Evolutionary conservation across 108 stramenopile genomes (phyloP).

Genomic region (Skeletonema costatum): DNA sequence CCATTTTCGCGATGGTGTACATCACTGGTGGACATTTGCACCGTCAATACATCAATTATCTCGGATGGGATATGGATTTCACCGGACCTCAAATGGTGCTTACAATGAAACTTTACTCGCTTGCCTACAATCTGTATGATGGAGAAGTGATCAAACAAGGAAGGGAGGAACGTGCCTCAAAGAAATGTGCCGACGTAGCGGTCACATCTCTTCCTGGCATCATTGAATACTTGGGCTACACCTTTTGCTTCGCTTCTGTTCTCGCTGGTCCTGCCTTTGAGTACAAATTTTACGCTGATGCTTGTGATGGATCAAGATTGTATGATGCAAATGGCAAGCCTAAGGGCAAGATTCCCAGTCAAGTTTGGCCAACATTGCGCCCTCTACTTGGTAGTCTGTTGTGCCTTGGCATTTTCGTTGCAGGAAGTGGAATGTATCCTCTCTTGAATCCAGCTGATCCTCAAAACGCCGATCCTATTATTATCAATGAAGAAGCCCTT

Average conservation of each 20-base stretch:
- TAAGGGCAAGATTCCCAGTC: slow-evolving; percentile 77
- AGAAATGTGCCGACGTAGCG: slow-evolving; percentile 85
- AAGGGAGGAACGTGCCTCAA: slow-evolving; percentile 68
- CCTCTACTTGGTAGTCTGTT: slow-evolving; percentile 74
- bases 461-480: slow-evolving; percentile 69
- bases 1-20: slow-evolving; percentile 90
- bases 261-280: slow-evolving; percentile 93
- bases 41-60: slow-evolving; percentile 94
- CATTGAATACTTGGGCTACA: slow-evolving; percentile 95
- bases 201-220: slow-evolving; percentile 77
- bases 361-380: slow-evolving; percentile 72
- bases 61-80: slow-evolving; percentile 97
- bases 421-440: slow-evolving; percentile 73
- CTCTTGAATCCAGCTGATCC: slow-evolving; percentile 81
- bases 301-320: slow-evolving; percentile 76
- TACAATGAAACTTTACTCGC: slow-evolving; percentile 95
- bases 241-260: slow-evolving; percentile 93
- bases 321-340: slow-evolving; percentile 76
- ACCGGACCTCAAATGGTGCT: slow-evolving; percentile 96
- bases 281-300: slow-evolving; percentile 73
- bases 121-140: slow-evolving; percentile 97
- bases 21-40: slow-evolving; percentile 91
- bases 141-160: slow-evolving; percentile 77
- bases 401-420: slow-evolving; percentile 75
- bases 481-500: slow-evolving; percentile 65